Evolutionary conservation across 352 stramenopile genomes (phyloP).

Genomic region (Pythium apleroticum): DNA sequence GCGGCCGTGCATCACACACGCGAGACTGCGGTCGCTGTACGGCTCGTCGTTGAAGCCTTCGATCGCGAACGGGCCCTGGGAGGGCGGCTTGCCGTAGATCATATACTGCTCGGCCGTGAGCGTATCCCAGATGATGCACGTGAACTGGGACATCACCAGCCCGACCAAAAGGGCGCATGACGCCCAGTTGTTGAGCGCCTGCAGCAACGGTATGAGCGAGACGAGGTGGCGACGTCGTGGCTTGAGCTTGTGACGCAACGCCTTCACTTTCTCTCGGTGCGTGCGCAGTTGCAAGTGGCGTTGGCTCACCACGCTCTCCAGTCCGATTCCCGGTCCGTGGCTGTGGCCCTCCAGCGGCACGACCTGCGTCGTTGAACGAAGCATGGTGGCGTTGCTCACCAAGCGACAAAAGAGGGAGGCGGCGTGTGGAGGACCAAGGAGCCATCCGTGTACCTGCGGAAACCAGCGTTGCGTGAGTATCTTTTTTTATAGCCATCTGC

Average conservation of each 20-base stretch:
- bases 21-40: constrained; percentile 41
- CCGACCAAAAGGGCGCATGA: neutral
- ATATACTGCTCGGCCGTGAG: constrained; percentile 11
- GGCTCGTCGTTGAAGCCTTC: constrained; percentile 43
- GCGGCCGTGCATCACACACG: constrained; percentile 34
- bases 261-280: too few relatives aligned
- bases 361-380: too few relatives aligned
- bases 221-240: neutral
- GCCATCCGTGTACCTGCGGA: too few relatives aligned
- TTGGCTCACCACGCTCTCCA: too few relatives aligned
- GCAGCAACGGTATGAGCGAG: neutral
- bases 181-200: constrained; percentile 5
- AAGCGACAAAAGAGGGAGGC: too few relatives aligned
- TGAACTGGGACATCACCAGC: constrained; percentile 8
- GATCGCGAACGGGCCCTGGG: neutral
- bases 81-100: constrained; percentile 23
- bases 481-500: too few relatives aligned
- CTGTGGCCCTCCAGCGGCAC: too few relatives aligned
- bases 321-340: too few relatives aligned
- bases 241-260: neutral
- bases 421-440: too few relatives aligned
- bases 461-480: too few relatives aligned
- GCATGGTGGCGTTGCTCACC: too few relatives aligned
- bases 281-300: too few relatives aligned
- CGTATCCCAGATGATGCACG: constrained; percentile 33